phyloP scores from a whole-genome alignment of 2,329 filamentous ascomycete species.

The Dendryphion nanum region DNA sequence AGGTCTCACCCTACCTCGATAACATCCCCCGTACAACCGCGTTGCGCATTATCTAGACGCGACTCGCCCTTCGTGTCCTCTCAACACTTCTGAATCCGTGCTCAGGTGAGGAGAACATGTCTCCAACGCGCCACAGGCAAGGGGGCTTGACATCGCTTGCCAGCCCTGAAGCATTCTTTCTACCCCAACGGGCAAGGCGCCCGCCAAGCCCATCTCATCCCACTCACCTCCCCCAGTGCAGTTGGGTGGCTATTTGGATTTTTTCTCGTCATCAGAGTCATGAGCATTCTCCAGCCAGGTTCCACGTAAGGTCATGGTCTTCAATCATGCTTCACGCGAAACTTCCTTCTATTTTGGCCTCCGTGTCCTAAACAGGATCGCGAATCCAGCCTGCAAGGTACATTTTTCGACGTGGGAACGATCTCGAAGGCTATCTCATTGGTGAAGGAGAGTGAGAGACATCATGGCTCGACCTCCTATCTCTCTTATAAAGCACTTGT shows the following conservation, averaged over 20 bases:
- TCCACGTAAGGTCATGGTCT: conserved; percentile 26
- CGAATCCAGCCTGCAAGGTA: conserved; percentile 35
- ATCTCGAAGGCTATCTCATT: conserved; percentile 27
- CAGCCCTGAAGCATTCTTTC: conserved; percentile 29
- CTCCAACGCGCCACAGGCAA: conserved; percentile 14
- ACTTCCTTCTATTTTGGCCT: conserved; percentile 18
- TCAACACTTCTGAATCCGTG: conserved; percentile 12
- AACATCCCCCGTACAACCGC: conserved; percentile 3
- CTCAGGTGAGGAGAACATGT: conserved; percentile 10
- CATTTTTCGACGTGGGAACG: conserved; percentile 28
- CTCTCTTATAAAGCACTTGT: conserved; percentile 27
- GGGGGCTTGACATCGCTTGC: conserved; percentile 18
- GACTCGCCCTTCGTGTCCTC: conserved; percentile 12
- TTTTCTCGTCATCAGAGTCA: conserved; percentile 7
- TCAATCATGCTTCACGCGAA: conserved; percentile 27
- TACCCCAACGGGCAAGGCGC: conserved; percentile 16
- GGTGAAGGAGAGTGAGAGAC: conserved; percentile 9
- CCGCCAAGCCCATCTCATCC: conserved; percentile 17
- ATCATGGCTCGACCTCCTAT: conserved; percentile 9
- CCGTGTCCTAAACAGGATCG: conserved; percentile 25
- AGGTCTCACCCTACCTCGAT: too few species aligned
- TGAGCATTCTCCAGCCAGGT: conserved; percentile 24
- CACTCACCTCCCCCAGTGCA: conserved; percentile 9
- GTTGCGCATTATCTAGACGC: conserved; percentile 4
- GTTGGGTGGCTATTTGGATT: conserved; percentile 18